Base-by-base conservation (phyloP, 2,329 filamentous ascomycete genomes). In the Alternaria brassicae region DNA sequence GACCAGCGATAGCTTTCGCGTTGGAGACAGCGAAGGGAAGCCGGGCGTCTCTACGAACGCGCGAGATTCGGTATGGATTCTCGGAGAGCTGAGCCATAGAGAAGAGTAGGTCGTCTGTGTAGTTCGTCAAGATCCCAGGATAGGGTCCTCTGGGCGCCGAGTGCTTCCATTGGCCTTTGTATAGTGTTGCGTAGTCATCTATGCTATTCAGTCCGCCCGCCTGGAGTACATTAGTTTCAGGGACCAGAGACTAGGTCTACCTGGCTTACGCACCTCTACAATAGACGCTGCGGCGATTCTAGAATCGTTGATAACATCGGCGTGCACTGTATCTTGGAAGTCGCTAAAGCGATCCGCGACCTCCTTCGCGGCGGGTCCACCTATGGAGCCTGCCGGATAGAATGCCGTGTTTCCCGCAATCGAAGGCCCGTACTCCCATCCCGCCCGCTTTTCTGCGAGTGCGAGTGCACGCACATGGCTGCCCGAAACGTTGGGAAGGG, bases 51-150 rank as follows among this genome's bases (percentile, higher is more conserved):
- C 55, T 53, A 13, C 53, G 53, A n/a, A 62, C 13, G 3, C 62
- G 56, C 23, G 41, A 37, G 21, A 65, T 44, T 12, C 40, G 34
- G 39, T 55, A 65, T 19, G 59, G 52, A 36, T 53, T 62, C 12
- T 60, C 53, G 1, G 62, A 50, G 1, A 65, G 56, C 17, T 57
- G 56, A 4, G 56, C 52, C 62, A 65, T 65, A n/a, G 59, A 62
- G 12, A 65, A 65, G 49, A 62, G 41, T 3, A 65, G 56, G 32
- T 65, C 59, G 2, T 65, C 44, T 12, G 62, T 58, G 23, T 60
- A 62, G 23, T 65, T 65, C 2, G 62, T 62, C 32, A 65, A 42
- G 2, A 60, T 47, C 12, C 62, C 62, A 19, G 53, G 60, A 6
- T 53, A 53, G 13, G 50, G 37, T 4, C 50, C 50, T 34, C n/a